Percentiles rank a stretch among this genome's conserved stretches.
Conservation (phyloP, 352 stramenopile genomes). For the Globisporangium radiosum region DNA sequence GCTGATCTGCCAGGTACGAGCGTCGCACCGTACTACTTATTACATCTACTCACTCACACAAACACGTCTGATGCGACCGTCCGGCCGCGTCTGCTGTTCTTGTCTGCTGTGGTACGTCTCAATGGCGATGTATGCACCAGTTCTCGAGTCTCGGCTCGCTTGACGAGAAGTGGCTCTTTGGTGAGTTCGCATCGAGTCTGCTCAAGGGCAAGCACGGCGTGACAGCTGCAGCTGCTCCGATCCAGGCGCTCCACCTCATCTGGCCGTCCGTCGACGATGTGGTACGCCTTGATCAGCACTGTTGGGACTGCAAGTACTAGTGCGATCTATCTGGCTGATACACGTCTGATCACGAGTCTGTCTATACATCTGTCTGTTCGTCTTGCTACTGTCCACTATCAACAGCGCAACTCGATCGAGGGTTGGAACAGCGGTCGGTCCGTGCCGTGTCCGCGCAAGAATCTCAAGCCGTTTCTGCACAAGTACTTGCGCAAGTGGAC, state of each 20-base stretch:
- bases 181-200: conserved; percentile 61
- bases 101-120: not conserved
- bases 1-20: conserved; percentile 53
- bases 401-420: conserved; percentile 67
- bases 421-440: conserved; percentile 69
- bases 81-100: too few relatives aligned
- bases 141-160: conserved; percentile 80
- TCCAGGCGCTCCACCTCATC: conserved; percentile 68
- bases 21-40: not conserved
- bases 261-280: conserved; percentile 79
- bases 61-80: too few relatives aligned
- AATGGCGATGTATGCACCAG: conserved; percentile 15
- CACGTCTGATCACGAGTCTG: not conserved
- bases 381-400: too few relatives aligned
- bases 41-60: not conserved
- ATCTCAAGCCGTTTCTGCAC: conserved; percentile 84
- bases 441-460: conserved; percentile 74
- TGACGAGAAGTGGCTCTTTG: conserved; percentile 79
- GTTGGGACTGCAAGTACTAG: too few relatives aligned
- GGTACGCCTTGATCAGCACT: conserved; percentile 21
- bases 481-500: conserved; percentile 80
- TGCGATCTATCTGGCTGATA: too few relatives aligned
- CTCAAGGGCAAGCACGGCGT: conserved; percentile 36
- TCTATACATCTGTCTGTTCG: too few relatives aligned
- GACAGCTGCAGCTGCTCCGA: conserved; percentile 20